Evolutionary conservation across 2,329 filamentous ascomycete genomes (phyloP).

Genomic region (Bipolaris gigantea): DNA sequence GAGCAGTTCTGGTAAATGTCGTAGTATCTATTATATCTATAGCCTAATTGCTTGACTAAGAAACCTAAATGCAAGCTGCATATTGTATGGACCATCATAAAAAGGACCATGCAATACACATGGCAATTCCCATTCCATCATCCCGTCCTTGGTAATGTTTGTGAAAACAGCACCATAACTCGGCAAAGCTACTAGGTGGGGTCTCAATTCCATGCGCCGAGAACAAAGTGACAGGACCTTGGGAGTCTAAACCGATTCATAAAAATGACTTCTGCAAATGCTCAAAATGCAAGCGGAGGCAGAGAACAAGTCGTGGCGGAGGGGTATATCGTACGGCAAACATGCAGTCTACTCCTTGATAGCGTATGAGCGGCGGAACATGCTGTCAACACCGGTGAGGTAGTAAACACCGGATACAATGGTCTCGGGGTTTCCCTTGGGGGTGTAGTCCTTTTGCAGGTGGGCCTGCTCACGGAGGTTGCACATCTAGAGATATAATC

Average conservation of each 20-base stretch:
- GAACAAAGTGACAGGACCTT: conserved; percentile 24
- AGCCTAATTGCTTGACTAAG: conserved; percentile 7
- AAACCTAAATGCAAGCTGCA: conserved; percentile 16
- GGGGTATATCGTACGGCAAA: conserved; percentile 8
- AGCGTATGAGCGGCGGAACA: conserved; percentile 55
- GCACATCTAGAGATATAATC: conserved; percentile 50
- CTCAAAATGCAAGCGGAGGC: conserved; percentile 36
- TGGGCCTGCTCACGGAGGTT: conserved; percentile 55
- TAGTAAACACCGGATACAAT: conserved; percentile 56
- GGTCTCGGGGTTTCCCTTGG: conserved; percentile 48
- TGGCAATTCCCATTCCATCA: conserved; percentile 12
- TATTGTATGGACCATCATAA: conserved; percentile 10
- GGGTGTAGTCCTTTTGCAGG: conserved; percentile 54
- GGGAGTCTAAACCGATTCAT: conserved; percentile 35
- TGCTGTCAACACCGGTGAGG: conserved; percentile 53
- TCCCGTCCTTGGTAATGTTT: conserved; percentile 22
- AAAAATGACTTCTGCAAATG: conserved; percentile 42
- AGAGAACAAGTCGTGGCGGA: conserved; percentile 24
- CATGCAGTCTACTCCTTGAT: conserved; percentile 49
- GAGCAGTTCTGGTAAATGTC: not conserved
- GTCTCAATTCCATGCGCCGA: conserved; percentile 20
- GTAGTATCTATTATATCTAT: conserved; percentile 25
- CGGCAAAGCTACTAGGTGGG: conserved; percentile 5
- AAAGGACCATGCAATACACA: conserved; percentile 15
- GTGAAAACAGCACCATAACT: conserved; percentile 8